phyloP scores from a whole-genome alignment of 768 basidiomycete species.

The Mycena albidolilacea region DNA sequence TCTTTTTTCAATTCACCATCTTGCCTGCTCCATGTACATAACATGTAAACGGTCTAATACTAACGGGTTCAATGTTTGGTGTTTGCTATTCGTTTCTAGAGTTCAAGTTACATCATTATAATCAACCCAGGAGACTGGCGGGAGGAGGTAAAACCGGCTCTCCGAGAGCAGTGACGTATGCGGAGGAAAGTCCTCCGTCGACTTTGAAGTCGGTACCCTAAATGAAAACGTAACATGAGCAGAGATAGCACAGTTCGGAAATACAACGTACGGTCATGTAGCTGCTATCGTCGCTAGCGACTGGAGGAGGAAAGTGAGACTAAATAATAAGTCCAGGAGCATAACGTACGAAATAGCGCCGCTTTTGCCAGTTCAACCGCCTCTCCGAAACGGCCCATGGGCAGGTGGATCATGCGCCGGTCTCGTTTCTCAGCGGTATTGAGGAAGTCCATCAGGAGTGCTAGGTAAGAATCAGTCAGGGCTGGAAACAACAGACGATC shows the following conservation, averaged over 20 bases:
- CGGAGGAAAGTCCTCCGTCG: slow-evolving; percentile 93
- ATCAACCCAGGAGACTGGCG: slow-evolving; percentile 63
- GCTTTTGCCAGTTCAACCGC: slow-evolving; percentile 95
- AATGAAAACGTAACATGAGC: slow-evolving; percentile 21
- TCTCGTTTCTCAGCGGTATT: slow-evolving; percentile 96
- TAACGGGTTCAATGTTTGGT: not conserved
- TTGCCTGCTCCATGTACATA: slow-evolving; percentile 6
- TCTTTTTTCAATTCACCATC: not conserved
- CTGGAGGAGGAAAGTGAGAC: slow-evolving; percentile 51
- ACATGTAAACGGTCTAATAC: not conserved
- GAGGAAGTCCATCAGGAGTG: slow-evolving; percentile 98
- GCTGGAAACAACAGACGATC: slow-evolving; percentile 31
- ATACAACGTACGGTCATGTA: slow-evolving; percentile 86
- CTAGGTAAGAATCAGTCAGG: slow-evolving; percentile 55
- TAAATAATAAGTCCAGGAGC: not conserved
- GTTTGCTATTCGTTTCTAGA: not conserved
- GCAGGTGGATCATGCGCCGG: slow-evolving; percentile 90
- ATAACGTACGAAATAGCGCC: slow-evolving; percentile 88
- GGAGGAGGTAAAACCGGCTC: slow-evolving; percentile 83
- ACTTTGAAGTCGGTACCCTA: slow-evolving; percentile 95
- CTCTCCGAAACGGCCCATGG: slow-evolving; percentile 98
- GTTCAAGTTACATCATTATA: not conserved
- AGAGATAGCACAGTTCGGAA: not conserved
- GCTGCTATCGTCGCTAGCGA: slow-evolving; percentile 96
- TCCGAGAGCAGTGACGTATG: slow-evolving; percentile 93